phyloP scores from a whole-genome alignment of 495 filamentous ascomycete species.

The Penicillium taxi region DNA sequence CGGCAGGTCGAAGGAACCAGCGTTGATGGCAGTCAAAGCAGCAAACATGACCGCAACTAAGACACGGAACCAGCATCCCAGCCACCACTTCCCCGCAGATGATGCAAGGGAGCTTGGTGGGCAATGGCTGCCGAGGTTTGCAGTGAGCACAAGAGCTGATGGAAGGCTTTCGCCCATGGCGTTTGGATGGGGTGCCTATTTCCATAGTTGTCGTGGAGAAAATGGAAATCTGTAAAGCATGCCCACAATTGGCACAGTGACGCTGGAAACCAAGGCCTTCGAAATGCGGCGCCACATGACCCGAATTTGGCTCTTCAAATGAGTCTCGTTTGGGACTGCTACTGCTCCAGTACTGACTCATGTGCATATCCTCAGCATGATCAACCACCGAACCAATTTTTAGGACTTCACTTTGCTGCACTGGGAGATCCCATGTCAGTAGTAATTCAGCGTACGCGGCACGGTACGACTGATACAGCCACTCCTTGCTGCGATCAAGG shows the following conservation, averaged over 20 bases:
- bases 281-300: constrained; percentile 3
- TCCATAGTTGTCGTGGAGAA: constrained; percentile 21
- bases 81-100: constrained; percentile 41
- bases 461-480: constrained; percentile 63
- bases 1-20: constrained; percentile 27
- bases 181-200: constrained; percentile 18
- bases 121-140: constrained; percentile 31
- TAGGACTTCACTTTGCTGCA: constrained; percentile 69
- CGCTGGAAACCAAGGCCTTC: constrained; percentile 36
- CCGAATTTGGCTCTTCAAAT: constrained; percentile 11
- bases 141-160: constrained; percentile 27
- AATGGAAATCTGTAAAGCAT: constrained; percentile 33
- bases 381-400: constrained; percentile 50
- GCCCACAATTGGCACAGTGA: constrained; percentile 39
- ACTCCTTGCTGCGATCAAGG: constrained; percentile 53
- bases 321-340: constrained; percentile 18
- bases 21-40: constrained; percentile 40
- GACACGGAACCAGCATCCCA: constrained; percentile 45
- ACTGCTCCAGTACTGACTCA: constrained; percentile 19
- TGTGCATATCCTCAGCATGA: constrained; percentile 8
- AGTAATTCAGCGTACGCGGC: constrained; percentile 75
- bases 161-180: constrained; percentile 10
- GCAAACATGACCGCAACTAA: constrained; percentile 45
- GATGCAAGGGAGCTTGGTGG: constrained; percentile 35
- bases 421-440: constrained; percentile 70